Base-by-base conservation (phyloP, 73 alveolate species). In the Paraurostyla sp. region DNA sequence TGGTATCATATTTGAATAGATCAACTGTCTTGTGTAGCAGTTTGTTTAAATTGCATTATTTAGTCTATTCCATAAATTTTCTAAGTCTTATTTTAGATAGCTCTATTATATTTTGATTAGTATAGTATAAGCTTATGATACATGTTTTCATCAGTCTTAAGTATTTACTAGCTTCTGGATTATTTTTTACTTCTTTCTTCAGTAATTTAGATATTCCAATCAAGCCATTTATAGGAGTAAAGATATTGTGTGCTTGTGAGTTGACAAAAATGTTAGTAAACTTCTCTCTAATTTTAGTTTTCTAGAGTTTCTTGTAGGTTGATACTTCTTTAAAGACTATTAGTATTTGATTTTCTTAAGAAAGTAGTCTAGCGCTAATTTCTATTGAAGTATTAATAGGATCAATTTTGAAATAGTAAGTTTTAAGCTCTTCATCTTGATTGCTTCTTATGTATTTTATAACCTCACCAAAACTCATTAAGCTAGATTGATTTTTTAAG, bases 101-200 rank as follows among this genome's bases (percentile, higher is more conserved):
- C 87, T 73, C 87, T n/a, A 73, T 45, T 6, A 73, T 73, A 33
- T 73, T 73, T 30, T 73, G 27, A 45, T 68, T 73, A 4, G 87
- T 73, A 25, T 73, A 73, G 71, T 6, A 45, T 13, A 73, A 71
- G 22, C 42, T n/a, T 6, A 20, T 3, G 36, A 73, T 27, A 36
- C 87, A 73, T 1, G 57, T 73, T 30, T 73, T 73, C 87, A 73
- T 73, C n/a, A 73, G 0, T 33, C 32, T 48, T 1, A 73, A 23
- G 27, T 11, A 48, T 22, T 45, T 30, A 1, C 4, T 13, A 2
- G 71, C 87, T 50, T 20, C 15, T 23, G 87, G 71, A 11, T 32
- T 43, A 13, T 73, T 2, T 11, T 40, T 15, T 6, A 73, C 56
- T 73, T 73, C 73, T 27, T 3, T 73, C 33, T 73, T 71, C 3